Evolutionary conservation across 1,284 basidiomycete genomes (phyloP).

Genomic region (Paramarasmius palmivorus): DNA sequence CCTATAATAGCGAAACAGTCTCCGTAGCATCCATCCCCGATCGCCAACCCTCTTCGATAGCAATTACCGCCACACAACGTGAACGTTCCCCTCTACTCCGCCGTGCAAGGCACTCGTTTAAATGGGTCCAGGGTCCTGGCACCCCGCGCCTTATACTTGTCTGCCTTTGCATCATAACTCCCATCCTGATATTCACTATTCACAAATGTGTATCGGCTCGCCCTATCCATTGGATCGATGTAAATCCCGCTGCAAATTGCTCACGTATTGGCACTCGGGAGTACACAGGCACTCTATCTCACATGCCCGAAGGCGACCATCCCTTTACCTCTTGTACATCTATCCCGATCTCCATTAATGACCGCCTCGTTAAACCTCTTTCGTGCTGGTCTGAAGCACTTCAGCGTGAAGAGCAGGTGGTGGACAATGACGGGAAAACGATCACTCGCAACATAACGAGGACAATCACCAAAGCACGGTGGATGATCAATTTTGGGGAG

Average conservation of each 20-base stretch:
- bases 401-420: neutral
- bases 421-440: neutral
- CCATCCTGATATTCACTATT: no score
- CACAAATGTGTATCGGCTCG: no score
- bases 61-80: no score
- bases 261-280: neutral
- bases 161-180: no score
- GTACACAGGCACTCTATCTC: neutral
- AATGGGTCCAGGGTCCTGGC: no score
- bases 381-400: slow-evolving; percentile 10
- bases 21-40: no score
- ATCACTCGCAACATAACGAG: neutral
- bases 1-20: no score
- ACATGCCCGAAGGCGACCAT: slow-evolving; percentile 1
- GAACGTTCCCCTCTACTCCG: no score
- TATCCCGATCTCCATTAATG: neutral
- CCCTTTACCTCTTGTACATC: neutral
- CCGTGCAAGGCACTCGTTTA: no score
- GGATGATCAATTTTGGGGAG: slow-evolving; percentile 25
- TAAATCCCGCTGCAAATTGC: neutral
- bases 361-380: neutral
- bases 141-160: no score
- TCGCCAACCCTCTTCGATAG: no score
- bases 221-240: neutral
- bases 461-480: slow-evolving; percentile 17